A percentile compares a stretch with the other conserved stretches of the same genome.
Evolutionary conservation across 495 filamentous ascomycete species (phyloP).

Genomic region (Melanomma pulvis-pyrius): DNA sequence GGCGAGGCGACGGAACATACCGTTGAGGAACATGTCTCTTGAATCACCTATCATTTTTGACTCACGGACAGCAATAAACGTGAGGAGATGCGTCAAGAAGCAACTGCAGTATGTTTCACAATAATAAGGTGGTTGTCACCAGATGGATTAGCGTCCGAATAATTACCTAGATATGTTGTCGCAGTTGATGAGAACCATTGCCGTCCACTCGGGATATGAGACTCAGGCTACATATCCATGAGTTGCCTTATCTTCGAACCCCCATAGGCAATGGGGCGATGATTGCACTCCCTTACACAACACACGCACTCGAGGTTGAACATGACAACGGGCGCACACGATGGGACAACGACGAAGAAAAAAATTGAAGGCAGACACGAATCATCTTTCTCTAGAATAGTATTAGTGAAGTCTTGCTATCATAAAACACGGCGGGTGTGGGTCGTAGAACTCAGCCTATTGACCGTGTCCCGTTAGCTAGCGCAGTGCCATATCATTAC

Average conservation of each 20-base stretch:
- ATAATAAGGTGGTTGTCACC: not conserved
- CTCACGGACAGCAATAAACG: not conserved
- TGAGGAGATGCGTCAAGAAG: not conserved
- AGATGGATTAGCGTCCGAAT: not conserved
- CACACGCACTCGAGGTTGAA: too few relatives aligned
- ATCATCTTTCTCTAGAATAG: too few relatives aligned
- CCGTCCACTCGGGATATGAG: not conserved
- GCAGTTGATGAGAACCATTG: not conserved
- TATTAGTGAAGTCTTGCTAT: too few relatives aligned
- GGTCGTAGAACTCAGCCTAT: too few relatives aligned
- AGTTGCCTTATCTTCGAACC: not conserved
- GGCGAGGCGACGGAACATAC: too few relatives aligned
- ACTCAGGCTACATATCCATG: not conserved
- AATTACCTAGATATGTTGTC: not conserved
- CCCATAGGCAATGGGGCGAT: not conserved
- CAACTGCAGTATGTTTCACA: not conserved
- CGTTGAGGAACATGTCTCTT: not conserved
- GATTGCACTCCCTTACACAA: too few relatives aligned
- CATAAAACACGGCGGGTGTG: too few relatives aligned
- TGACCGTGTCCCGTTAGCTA: too few relatives aligned
- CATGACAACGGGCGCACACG: too few relatives aligned
- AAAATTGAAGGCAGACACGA: too few relatives aligned
- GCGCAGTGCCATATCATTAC: too few relatives aligned
- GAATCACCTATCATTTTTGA: not conserved
- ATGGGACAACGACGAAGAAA: too few relatives aligned